Base-by-base conservation (phyloP, 2,329 filamentous ascomycete genomes). In the Cordyceps pruinosa region DNA sequence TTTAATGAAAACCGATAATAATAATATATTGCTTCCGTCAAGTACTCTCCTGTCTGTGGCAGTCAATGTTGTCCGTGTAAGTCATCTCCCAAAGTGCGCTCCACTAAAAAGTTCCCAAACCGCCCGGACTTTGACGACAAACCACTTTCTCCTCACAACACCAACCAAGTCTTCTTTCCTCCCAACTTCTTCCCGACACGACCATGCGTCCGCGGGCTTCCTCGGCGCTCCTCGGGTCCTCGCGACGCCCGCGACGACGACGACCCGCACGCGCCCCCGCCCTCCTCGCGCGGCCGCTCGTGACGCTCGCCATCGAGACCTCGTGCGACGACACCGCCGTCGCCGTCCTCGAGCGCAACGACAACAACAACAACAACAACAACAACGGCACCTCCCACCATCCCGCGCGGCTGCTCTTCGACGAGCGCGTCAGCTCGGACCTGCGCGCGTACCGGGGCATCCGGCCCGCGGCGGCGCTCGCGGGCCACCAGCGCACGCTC, bases 301-400 rank as follows among this genome's bases (percentile, higher is more conserved):
- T 81, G 19, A 84, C 81, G 5, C 80, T 93, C 49, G 88, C 88
- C 53, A 91, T 94, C 67, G 89, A 94, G 70, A 88, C 87, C 10
- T 91, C 88, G 3, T 94, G 93, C 78, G 93, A 97, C 73, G 93
- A 97, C 75, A 96, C 92, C 1, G 92, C 88, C 58, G 91, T 97
- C 21, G 88, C 93, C 30, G 73, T 97, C 48, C 78, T 97, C 39
- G 83, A 89, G 55, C 86, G 84, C 64, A 4, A 42, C 19, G 19
- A 35, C 39, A 23, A 1, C 39, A 41, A 4, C 39, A 8, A n/a
- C 26, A 19, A n/a, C 28, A 19, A n/a, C 39, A 23, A 1, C 39
- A 41, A 4, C 39, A 8, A n/a, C 26, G 10, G n/a, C 28, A 19
- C 45, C 10, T 71, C 30, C 61, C 62, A n/a, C 51, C 32, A 48